Evolutionary conservation across 345 rosid species (phyloP).

Genomic region (Atalantia buxifolia): DNA sequence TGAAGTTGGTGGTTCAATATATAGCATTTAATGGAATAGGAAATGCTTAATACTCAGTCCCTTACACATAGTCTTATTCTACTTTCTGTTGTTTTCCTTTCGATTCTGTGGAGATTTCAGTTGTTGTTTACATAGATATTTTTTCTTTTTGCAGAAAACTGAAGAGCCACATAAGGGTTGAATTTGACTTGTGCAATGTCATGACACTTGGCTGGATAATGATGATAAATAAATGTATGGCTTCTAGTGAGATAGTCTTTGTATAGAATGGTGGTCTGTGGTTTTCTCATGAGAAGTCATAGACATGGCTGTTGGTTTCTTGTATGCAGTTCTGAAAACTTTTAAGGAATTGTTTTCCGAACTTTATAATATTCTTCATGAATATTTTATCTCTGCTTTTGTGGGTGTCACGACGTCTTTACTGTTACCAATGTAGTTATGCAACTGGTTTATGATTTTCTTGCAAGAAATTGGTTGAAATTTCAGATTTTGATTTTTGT

Average conservation of each 20-base stretch:
- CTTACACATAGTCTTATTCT: not conserved
- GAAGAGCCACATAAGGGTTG: conserved; percentile 17
- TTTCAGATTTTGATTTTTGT: not conserved
- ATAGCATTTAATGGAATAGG: not conserved
- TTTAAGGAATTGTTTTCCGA: not conserved
- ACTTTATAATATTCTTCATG: not conserved
- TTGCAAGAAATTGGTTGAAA: not conserved
- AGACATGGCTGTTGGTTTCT: not conserved
- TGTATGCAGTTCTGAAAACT: not conserved
- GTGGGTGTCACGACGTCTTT: not conserved
- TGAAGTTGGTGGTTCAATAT: not conserved
- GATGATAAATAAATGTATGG: conserved; percentile 15
- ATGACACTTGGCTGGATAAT: not conserved
- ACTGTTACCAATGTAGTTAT: not conserved
- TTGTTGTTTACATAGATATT: not conserved
- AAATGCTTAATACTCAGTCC: not conserved
- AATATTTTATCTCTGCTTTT: not conserved
- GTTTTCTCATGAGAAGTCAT: not conserved
- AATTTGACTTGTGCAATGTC: not conserved
- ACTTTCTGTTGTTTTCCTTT: not conserved
- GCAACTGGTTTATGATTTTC: not conserved
- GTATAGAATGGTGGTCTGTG: not conserved
- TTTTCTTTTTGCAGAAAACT: conserved; percentile 14
- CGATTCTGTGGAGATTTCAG: not conserved
- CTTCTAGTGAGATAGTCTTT: conserved; percentile 5